phyloP scores from a whole-genome alignment of 2,329 filamentous ascomycete genomes.

The Hymenoscyphus occultus region DNA sequence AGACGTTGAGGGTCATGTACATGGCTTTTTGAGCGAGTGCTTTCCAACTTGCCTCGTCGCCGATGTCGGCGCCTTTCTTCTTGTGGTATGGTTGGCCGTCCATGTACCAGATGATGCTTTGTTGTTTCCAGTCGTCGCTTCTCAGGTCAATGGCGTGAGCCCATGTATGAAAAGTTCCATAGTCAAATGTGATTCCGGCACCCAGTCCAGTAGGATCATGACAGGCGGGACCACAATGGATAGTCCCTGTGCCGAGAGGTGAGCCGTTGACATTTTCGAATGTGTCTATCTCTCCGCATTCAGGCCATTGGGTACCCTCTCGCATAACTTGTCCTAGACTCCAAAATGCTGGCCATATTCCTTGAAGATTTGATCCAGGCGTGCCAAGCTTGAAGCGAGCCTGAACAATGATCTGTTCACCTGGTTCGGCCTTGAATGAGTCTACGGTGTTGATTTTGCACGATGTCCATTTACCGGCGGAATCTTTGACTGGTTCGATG shows the following conservation, averaged over 20 bases:
- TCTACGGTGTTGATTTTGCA: slow-evolving; percentile 26
- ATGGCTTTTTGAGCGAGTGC: slow-evolving; percentile 16
- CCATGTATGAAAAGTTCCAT: slow-evolving; percentile 24
- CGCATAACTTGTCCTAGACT: slow-evolving; percentile 22
- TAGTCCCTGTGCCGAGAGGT: slow-evolving; percentile 19
- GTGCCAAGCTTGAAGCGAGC: slow-evolving; percentile 23
- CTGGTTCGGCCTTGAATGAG: slow-evolving; percentile 17
- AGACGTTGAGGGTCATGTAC: slow-evolving; percentile 27
- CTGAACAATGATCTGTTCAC: slow-evolving; percentile 25
- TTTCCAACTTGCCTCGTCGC: slow-evolving; percentile 17
- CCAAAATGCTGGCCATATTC: slow-evolving; percentile 32
- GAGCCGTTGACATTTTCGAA: slow-evolving; percentile 27
- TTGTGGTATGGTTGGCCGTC: slow-evolving; percentile 24
- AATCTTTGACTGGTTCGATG: slow-evolving; percentile 20
- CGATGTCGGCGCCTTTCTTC: slow-evolving; percentile 21
- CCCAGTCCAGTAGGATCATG: slow-evolving; percentile 20
- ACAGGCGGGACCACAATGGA: slow-evolving; percentile 25
- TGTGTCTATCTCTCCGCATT: slow-evolving; percentile 29
- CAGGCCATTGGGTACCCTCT: slow-evolving; percentile 22
- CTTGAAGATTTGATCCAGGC: slow-evolving; percentile 18
- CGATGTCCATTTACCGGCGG: slow-evolving; percentile 21
- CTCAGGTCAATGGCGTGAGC: slow-evolving; percentile 26
- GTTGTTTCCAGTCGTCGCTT: slow-evolving; percentile 23
- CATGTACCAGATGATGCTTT: slow-evolving; percentile 27
- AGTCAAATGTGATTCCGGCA: slow-evolving; percentile 17